These are phyloP conservation scores for Eremochloa ophiuroides DNA, from an alignment of 176 grass and related monocot genomes.

Conservation along the genomic window DNA sequence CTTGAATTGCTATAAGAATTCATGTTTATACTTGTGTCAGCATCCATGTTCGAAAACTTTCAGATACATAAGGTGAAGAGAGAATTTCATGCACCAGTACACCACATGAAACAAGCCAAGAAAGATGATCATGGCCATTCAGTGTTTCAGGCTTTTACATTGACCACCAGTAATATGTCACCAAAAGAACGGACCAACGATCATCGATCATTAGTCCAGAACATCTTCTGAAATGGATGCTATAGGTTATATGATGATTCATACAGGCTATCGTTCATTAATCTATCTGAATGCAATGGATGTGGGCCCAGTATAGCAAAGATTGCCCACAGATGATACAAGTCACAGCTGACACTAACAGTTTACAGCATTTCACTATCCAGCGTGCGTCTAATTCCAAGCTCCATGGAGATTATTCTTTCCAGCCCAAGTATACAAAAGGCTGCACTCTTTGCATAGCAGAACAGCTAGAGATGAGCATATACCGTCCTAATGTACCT, in stretches of 20 bases:
- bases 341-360: not conserved
- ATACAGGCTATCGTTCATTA: not conserved
- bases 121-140: not conserved
- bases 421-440: not conserved
- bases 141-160: not conserved
- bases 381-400: not conserved
- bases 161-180: not conserved
- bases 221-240: not conserved
- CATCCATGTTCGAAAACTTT: not conserved
- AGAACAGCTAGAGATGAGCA: not conserved
- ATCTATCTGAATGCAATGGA: not conserved
- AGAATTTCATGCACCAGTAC: not conserved
- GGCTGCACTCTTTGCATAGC: not conserved
- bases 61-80: not conserved
- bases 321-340: not conserved
- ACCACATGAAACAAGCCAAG: not conserved
- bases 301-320: not conserved
- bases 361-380: not conserved
- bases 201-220: not conserved
- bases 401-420: not conserved
- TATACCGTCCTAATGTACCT: not conserved
- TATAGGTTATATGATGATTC: not conserved
- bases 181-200: not conserved
- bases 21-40: not conserved
- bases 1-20: not conserved